Evolutionary conservation across 2,329 filamentous ascomycete species (phyloP).

Genomic region (Nigrospora sphaerica): DNA sequence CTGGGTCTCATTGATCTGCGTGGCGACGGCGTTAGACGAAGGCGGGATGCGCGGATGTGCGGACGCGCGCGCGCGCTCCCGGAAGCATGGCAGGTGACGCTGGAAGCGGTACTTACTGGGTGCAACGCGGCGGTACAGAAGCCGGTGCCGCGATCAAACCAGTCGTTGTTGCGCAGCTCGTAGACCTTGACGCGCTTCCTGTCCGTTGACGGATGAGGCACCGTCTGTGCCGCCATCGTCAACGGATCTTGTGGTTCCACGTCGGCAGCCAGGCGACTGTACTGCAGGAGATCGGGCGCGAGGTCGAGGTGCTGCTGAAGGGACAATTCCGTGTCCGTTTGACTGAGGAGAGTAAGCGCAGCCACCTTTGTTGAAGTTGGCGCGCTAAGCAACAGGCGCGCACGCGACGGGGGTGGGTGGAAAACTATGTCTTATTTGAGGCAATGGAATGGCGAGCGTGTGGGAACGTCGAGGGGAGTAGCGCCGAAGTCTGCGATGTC

Average conservation of each 20-base stretch:
- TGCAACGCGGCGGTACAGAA: constrained; percentile 79
- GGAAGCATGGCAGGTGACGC: constrained; percentile 1
- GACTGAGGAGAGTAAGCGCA: constrained; percentile 47
- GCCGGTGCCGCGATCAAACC: constrained; percentile 95
- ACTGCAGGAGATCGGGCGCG: constrained; percentile 43
- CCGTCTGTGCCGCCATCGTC: constrained; percentile 64
- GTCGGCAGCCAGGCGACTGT: constrained; percentile 41
- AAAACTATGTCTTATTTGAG: constrained; percentile 2
- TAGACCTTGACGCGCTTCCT: constrained; percentile 93
- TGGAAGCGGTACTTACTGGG: constrained; percentile 49
- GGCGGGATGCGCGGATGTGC: not conserved
- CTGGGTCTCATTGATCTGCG: constrained; percentile 49
- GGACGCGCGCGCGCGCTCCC: not conserved
- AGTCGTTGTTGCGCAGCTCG: constrained; percentile 96
- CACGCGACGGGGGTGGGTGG: constrained; percentile 13
- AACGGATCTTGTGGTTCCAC: constrained; percentile 48
- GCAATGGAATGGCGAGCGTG: not conserved
- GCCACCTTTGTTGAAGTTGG: constrained; percentile 37
- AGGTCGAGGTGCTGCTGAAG: constrained; percentile 54
- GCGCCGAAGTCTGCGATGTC: constrained; percentile 1
- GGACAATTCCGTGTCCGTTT: constrained; percentile 48
- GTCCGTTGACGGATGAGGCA: constrained; percentile 62
- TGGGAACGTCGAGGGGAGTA: constrained; percentile 1
- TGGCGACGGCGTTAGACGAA: constrained; percentile 4
- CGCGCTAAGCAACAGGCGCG: constrained; percentile 24